phyloP scores from a whole-genome alignment of 352 stramenopile genomes.

The Hyaloperonospora brassicae region DNA sequence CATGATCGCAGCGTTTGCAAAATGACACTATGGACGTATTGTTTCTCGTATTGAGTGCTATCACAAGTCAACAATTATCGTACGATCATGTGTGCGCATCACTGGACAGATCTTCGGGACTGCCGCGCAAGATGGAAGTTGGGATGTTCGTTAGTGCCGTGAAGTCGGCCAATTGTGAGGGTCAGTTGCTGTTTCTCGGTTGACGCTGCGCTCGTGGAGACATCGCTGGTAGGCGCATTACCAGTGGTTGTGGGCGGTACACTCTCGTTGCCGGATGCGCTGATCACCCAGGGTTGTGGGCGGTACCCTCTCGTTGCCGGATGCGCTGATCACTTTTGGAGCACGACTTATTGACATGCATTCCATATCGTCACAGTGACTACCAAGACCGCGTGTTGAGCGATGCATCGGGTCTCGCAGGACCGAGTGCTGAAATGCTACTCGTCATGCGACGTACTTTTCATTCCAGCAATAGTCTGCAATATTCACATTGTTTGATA shows the following conservation, averaged over 20 bases:
- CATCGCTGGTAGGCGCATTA: slow-evolving; percentile 48
- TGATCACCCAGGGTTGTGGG: no score
- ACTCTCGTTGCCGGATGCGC: no score
- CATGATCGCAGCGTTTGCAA: slow-evolving; percentile 47
- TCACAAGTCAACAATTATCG: slow-evolving; percentile 53
- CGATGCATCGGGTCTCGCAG: no score
- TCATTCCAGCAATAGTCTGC: no score
- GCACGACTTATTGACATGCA: slow-evolving; percentile 71
- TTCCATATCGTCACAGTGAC: slow-evolving; percentile 69
- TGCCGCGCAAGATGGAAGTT: slow-evolving; percentile 35
- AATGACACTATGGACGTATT: slow-evolving; percentile 34
- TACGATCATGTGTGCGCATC: slow-evolving; percentile 62
- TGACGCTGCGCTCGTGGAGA: slow-evolving; percentile 49
- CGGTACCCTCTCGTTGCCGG: no score
- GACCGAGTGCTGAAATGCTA: no score
- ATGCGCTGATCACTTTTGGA: slow-evolving; percentile 44
- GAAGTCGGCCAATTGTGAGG: slow-evolving; percentile 67
- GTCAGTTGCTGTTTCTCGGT: slow-evolving; percentile 58
- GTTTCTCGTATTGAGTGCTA: slow-evolving; percentile 39
- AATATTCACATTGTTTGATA: no score
- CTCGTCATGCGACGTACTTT: no score
- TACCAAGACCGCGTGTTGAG: no score
- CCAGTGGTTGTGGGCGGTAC: slow-evolving; percentile 59
- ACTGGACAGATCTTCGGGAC: slow-evolving; percentile 59
- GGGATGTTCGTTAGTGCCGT: slow-evolving; percentile 68